phyloP scores from a whole-genome alignment of 139 green algal species.

The Nannochloris sp. region DNA sequence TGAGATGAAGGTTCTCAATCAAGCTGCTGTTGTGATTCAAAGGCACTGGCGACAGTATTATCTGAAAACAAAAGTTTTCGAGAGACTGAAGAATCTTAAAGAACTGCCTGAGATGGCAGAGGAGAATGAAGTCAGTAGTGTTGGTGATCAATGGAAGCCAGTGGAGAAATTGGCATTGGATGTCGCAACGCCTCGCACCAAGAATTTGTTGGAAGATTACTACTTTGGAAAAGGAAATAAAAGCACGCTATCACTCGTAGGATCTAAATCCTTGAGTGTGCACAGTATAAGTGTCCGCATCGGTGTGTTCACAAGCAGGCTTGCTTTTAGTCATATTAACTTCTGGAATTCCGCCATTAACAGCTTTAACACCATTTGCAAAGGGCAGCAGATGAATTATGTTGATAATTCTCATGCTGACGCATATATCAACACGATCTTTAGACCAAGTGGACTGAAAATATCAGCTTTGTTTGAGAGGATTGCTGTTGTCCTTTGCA shows the following conservation, averaged over 20 bases:
- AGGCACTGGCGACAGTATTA: constrained; percentile 26
- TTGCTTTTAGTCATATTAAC: constrained; percentile 59
- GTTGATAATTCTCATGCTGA: background rate
- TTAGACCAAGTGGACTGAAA: constrained; percentile 31
- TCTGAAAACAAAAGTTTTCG: background rate
- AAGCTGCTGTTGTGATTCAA: constrained; percentile 33
- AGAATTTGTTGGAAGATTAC: constrained; percentile 30
- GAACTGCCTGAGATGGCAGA: constrained; percentile 8
- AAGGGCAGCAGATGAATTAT: background rate
- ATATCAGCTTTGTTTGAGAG: constrained; percentile 19
- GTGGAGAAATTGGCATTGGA: constrained; percentile 43
- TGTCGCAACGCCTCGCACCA: constrained; percentile 35
- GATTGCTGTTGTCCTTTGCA: constrained; percentile 60
- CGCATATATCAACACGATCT: constrained; percentile 1
- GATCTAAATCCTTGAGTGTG: constrained; percentile 14
- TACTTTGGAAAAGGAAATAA: constrained; percentile 13
- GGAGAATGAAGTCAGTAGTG: background rate
- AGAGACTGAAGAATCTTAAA: background rate
- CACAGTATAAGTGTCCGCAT: constrained; percentile 19
- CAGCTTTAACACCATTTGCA: constrained; percentile 7
- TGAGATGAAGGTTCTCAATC: constrained; percentile 20
- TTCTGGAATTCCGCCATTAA: constrained; percentile 41
- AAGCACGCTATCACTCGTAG: constrained; percentile 21
- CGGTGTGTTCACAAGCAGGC: constrained; percentile 36
- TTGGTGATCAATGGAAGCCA: constrained; percentile 24